phyloP scores from a whole-genome alignment of 176 grass and related monocot genomes.

The Hyparrhenia diplandra region DNA sequence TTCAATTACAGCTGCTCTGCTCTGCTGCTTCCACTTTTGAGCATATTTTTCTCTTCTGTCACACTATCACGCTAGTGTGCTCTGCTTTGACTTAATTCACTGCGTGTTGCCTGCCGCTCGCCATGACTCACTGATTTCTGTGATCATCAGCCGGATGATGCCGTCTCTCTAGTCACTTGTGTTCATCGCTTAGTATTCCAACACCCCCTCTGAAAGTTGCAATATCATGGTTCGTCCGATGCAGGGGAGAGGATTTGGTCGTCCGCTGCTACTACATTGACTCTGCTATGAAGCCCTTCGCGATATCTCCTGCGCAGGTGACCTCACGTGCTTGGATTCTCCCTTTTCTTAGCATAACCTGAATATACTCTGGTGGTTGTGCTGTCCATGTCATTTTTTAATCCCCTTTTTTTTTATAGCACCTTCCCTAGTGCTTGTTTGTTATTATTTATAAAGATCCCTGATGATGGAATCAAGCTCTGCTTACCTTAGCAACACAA shows the following conservation, averaged over 20 bases:
- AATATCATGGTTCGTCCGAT: not conserved
- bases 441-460: not conserved
- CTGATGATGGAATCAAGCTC: not conserved
- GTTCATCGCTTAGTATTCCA: not conserved
- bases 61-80: not conserved
- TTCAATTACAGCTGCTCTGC: not conserved
- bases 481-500: not conserved
- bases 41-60: too few species aligned
- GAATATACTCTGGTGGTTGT: not conserved
- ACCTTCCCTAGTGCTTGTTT: not conserved
- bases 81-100: not conserved
- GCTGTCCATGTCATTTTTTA: not conserved
- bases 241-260: conserved; percentile 78
- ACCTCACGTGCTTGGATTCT: not conserved
- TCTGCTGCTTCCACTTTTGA: too few species aligned
- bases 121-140: not conserved
- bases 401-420: too few species aligned
- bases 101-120: not conserved
- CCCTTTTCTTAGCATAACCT: not conserved
- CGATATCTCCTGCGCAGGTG: conserved; percentile 67
- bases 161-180: not conserved
- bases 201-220: not conserved
- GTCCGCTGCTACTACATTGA: conserved; percentile 89
- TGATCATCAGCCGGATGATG: not conserved
- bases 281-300: conserved; percentile 58